These are phyloP conservation scores for Talaromyces pinophilus DNA, from an alignment of 2,329 filamentous ascomycete species.

Conservation along the genomic window DNA sequence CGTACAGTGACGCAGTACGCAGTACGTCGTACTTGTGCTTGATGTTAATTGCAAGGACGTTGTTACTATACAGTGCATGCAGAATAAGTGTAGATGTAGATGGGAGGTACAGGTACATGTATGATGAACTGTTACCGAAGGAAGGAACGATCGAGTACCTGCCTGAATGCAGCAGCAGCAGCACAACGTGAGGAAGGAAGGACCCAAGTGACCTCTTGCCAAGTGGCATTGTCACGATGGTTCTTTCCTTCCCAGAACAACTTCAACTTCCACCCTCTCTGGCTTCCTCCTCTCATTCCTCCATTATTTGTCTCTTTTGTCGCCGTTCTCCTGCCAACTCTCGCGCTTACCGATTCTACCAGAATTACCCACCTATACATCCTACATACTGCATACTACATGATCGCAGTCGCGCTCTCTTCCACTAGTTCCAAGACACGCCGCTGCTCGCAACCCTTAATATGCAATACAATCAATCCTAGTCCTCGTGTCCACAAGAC, in stretches of 20 bases:
- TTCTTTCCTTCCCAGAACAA: background rate
- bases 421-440: conserved; percentile 9
- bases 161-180: conserved; percentile 14
- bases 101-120: background rate
- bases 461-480: conserved; percentile 8
- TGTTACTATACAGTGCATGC: background rate
- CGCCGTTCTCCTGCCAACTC: background rate
- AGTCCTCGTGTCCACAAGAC: conserved; percentile 1
- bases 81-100: conserved; percentile 6
- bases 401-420: background rate
- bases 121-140: conserved; percentile 9
- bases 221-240: conserved; percentile 4
- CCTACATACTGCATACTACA: background rate
- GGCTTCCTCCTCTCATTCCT: background rate
- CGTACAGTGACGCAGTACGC: background rate
- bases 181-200: conserved; percentile 8
- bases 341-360: background rate
- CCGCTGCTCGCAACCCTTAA: background rate
- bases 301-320: background rate
- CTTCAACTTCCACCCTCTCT: background rate
- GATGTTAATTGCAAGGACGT: background rate
- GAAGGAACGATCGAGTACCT: conserved; percentile 6
- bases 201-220: conserved; percentile 12
- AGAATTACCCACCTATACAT: background rate
- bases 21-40: background rate